Conservation (phyloP, 352 stramenopile genomes). For the Thalassiosira mediterranea region DNA sequence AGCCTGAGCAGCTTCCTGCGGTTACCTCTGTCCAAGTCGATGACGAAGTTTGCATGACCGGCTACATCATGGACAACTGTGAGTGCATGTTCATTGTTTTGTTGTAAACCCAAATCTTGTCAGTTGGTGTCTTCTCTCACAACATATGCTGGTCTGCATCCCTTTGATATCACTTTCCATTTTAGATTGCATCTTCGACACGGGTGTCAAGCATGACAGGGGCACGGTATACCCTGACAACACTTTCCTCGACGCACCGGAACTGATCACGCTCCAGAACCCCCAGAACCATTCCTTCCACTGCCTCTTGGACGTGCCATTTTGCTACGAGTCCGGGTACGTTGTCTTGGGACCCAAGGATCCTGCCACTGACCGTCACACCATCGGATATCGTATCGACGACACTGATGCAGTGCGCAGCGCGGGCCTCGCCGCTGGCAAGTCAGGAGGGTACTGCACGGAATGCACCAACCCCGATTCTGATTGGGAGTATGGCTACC, state of each 20-base stretch:
- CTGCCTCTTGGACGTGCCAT: slow-evolving; percentile 40
- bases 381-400: slow-evolving; percentile 25
- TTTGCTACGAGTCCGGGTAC: slow-evolving; percentile 23
- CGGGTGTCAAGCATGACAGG: too few relatives aligned
- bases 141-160: neutral
- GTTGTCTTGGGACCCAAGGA: slow-evolving; percentile 29
- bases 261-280: slow-evolving; percentile 5
- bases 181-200: slow-evolving; percentile 21
- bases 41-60: slow-evolving; percentile 45
- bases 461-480: slow-evolving; percentile 12
- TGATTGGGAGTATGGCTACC: slow-evolving; percentile 18
- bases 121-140: too few relatives aligned
- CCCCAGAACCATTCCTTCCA: slow-evolving; percentile 40
- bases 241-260: slow-evolving; percentile 21
- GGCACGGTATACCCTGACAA: slow-evolving; percentile 15
- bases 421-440: slow-evolving; percentile 6
- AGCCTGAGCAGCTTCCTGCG: too few relatives aligned
- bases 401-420: slow-evolving; percentile 3
- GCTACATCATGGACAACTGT: slow-evolving; percentile 62
- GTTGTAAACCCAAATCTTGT: too few relatives aligned
- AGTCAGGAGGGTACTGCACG: neutral
- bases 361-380: slow-evolving; percentile 1
- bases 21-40: too few relatives aligned
- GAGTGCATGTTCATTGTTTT: too few relatives aligned
- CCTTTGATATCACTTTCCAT: too few relatives aligned